These are phyloP conservation scores for Plectosphaerella cucumerina DNA, from an alignment of 2,329 filamentous ascomycete genomes.

Conservation along the genomic window DNA sequence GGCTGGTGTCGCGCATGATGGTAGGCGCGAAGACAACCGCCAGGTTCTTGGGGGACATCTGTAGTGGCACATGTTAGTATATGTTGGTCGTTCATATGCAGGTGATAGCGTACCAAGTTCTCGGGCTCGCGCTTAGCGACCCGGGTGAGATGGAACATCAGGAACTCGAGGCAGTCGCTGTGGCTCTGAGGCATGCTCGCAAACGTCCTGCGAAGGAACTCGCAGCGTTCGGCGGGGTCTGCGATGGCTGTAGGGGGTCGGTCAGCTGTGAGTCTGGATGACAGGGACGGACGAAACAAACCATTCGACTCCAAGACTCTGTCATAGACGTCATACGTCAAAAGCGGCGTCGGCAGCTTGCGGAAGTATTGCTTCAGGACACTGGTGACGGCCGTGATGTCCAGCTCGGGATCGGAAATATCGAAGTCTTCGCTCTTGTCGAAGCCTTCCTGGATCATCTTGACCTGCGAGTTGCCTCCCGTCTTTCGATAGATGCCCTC, in stretches of 20 bases:
- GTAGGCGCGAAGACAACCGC: constrained; percentile 97
- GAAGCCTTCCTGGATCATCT: constrained; percentile 86
- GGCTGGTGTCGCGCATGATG: constrained; percentile 86
- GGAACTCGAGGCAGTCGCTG: constrained; percentile 84
- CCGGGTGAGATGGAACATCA: constrained; percentile 87
- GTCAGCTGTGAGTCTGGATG: constrained; percentile 16
- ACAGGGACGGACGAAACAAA: constrained; percentile 35
- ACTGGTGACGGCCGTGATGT: constrained; percentile 95
- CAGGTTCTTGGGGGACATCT: constrained; percentile 96
- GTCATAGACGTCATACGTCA: constrained; percentile 93
- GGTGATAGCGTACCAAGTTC: constrained; percentile 62
- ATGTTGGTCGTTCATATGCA: too few relatives aligned
- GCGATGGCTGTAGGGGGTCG: constrained; percentile 54
- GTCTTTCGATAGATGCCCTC: constrained; percentile 99
- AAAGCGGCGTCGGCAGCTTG: constrained; percentile 80
- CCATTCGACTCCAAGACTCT: constrained; percentile 75
- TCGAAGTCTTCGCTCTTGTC: constrained; percentile 83
- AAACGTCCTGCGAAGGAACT: constrained; percentile 69
- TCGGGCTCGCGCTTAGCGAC: constrained; percentile 79
- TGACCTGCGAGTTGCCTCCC: constrained; percentile 86
- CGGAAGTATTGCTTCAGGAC: constrained; percentile 97
- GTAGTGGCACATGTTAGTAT: constrained; percentile 2
- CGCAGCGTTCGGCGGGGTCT: constrained; percentile 63
- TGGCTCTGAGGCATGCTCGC: constrained; percentile 78
- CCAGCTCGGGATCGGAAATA: constrained; percentile 87